phyloP scores from a whole-genome alignment of 805 yeast species.

The Wickerhamomyces bovis region DNA sequence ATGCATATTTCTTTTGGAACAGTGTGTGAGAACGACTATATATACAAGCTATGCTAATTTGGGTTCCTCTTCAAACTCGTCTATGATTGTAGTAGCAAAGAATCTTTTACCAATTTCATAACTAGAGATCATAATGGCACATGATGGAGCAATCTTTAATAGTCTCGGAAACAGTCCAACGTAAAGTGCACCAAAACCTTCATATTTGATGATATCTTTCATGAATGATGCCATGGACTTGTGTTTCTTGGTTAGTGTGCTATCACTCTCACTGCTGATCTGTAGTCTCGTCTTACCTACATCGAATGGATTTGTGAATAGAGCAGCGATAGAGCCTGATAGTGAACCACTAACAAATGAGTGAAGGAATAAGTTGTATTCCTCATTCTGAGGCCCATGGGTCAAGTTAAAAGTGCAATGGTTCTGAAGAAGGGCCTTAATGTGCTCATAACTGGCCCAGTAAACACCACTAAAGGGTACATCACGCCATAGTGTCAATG shows the following conservation, averaged over 20 bases:
- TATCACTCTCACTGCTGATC: slow-evolving; percentile 31
- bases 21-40: neutral
- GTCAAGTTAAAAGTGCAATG: neutral
- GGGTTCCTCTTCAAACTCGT: neutral
- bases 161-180: slow-evolving; percentile 84
- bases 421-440: slow-evolving; percentile 22
- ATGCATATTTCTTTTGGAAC: neutral
- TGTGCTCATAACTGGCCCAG: slow-evolving; percentile 80
- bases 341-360: slow-evolving; percentile 78
- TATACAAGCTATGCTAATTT: neutral
- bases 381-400: neutral
- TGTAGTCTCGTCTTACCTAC: slow-evolving; percentile 95
- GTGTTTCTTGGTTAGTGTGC: slow-evolving; percentile 7
- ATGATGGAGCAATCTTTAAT: slow-evolving; percentile 90
- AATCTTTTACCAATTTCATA: slow-evolving; percentile 82
- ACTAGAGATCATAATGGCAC: slow-evolving; percentile 97
- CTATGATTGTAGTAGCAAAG: slow-evolving; percentile 21
- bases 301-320: slow-evolving; percentile 90
- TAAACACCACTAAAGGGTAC: slow-evolving; percentile 95
- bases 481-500: slow-evolving; percentile 91
- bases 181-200: slow-evolving; percentile 80
- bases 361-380: slow-evolving; percentile 44
- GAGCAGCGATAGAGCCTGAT: slow-evolving; percentile 81
- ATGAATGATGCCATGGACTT: slow-evolving; percentile 67
- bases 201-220: slow-evolving; percentile 53